Base-by-base conservation (phyloP, 192 early-diverging fungal species). In the Coemansia sp. region DNA sequence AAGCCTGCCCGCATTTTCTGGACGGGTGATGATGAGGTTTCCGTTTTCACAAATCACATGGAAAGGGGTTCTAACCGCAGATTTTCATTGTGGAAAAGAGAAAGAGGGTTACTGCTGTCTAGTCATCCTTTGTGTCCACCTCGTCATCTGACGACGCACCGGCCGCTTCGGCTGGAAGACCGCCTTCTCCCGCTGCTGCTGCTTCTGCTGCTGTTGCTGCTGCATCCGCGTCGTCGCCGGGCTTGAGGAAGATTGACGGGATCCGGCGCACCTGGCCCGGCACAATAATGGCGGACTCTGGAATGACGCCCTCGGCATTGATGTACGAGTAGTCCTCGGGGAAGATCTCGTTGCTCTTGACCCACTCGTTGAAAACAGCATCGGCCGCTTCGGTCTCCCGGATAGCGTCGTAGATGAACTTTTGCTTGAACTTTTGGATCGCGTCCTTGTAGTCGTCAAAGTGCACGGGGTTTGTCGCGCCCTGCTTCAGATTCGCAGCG, bases 371-470 rank as follows among this genome's bases (percentile, higher is more conserved):
- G 68, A 85, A 95, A 79, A 76, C 75, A 21, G 71, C 68, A 11
- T 91, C 88, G 5, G 72, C 68, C 54, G 85, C 53, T 84, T 99
- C 98, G 13, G 91, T 90, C 49, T 88, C 77, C 56, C 89, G 84
- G 23, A 98, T 92, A 16, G 86, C 84, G 19, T 86, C 79, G 82
- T 97, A 95, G 67, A 99, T 96, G 71, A 84, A 93, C 76, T 92
- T 83, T 68, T 93, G 83, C 84, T 94, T 97, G 70, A 99, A 98
- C 40, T 76, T 79, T 9, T 91, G 87, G 63, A 99, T 96, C 61
- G 86, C 79, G 11, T 86, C 84, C 78, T 89, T 61, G 64, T 87
- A 89, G 8, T 71, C 74, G 50, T 85, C 86, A 81, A 91, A 94
- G 4, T 67, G 69, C 38, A 94, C 70, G 0, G 78, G 69, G 1